Evolutionary conservation across 345 rosid species (phyloP), one percentile per base, ranked within the genome.

Genomic region (Anastatica hierochuntica): DNA sequence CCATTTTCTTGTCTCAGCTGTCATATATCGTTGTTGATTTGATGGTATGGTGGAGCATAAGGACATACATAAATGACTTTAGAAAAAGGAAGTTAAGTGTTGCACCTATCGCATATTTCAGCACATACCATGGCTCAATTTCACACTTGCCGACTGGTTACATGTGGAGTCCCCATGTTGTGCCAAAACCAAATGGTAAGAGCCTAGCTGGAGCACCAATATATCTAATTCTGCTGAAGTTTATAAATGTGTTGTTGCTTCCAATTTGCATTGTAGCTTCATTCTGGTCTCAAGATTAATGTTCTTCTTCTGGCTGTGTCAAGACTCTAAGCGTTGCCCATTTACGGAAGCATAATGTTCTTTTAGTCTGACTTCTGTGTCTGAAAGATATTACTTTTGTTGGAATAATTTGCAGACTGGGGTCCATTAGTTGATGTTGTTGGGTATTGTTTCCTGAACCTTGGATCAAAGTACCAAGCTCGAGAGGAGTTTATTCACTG

Each of bases 111-210:
- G 98, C 98, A 38, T 92, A 88, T 77, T 88, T 88, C 67, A 88
- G 96, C 65, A 85, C 85, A 56, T 88, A 92, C 77, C 69, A 80
- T 66, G 98, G 96, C 62, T 92, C 98, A 27, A 78, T 92, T 65
- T 83, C 98, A 43, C 96, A 92, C 65, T 71, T 92, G 61, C 98
- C 98, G 59, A 92, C 95, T 5, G 96, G 85, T 74, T 88, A 92
- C 74, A 76, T 92, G 90, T 92, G 98, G 96, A 92, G 98, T 74
- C 84, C 96, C 37, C 84, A 82, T 63, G 82, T 92, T 53, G 96
- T 92, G 72, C 88, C 98, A 62, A 92, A 92, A 72, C 98, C 98
- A 62, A 81, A 46, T 68, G 98, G 98, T 92, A 68, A 72, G 75
- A 27, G 19, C 13, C 15, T 7, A 11, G 27, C 27, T 15, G 24